Conservation (phyloP, 306 rosid species). For the Canavalia gladiata region DNA sequence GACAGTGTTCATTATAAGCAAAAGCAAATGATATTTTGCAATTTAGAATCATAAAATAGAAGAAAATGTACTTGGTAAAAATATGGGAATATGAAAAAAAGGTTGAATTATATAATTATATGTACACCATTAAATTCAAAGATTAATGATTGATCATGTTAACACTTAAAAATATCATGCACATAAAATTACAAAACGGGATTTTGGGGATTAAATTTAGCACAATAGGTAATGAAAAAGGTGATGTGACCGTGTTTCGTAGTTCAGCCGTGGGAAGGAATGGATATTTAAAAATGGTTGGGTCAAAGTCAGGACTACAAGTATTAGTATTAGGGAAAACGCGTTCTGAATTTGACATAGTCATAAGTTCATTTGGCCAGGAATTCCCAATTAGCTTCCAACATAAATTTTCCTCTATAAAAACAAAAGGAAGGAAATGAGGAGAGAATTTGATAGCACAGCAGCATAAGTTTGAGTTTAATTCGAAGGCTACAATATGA, state of each 20-base stretch:
- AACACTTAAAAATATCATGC: too few relatives aligned
- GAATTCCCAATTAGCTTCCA: not conserved
- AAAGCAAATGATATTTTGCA: not conserved
- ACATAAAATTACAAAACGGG: not conserved
- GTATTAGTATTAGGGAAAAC: not conserved
- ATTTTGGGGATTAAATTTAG: not conserved
- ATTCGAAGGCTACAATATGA: conserved; percentile 11
- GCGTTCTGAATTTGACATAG: not conserved
- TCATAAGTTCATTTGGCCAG: not conserved
- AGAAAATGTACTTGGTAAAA: not conserved
- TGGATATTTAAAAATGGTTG: not conserved
- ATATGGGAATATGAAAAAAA: too few relatives aligned
- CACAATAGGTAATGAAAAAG: not conserved
- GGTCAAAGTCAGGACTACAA: not conserved
- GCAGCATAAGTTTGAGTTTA: not conserved
- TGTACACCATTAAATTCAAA: too few relatives aligned
- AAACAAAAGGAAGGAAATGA: not conserved
- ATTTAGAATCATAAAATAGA: not conserved
- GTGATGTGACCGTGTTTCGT: not conserved
- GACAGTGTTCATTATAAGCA: not conserved
- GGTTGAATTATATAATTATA: too few relatives aligned
- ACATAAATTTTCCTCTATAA: not conserved
- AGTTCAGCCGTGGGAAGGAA: too few relatives aligned
- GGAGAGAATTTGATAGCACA: not conserved
- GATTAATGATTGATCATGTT: too few relatives aligned